Evolutionary conservation across 768 basidiomycete species (phyloP), one percentile per base, ranked within the genome.

Genomic region (Suillus tomentosus): DNA sequence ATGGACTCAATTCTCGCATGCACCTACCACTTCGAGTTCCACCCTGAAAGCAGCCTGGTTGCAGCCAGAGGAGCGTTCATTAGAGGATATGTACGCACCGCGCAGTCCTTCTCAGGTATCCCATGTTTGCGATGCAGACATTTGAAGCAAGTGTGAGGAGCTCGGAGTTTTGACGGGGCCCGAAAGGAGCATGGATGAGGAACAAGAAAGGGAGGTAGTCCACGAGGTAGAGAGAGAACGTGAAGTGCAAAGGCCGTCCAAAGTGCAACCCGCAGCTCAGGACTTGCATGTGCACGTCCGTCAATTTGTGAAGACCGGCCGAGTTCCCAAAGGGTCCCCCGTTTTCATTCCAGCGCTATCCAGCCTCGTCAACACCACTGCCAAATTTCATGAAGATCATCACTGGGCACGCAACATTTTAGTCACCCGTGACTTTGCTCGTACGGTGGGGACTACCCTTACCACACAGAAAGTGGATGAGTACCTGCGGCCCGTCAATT

Each of bases 181-280:
- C 1, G 68, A 72, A 45, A 66, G 64, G 36, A 67, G 62, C 42
- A 69, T 81, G 69, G 79, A 79, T 36, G 82, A 84, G 66, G 84
- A 85, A 64, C 84, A 85, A 64, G 84, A 85, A 61, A 72, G 83
- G 27, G 82, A 85, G 63, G 71, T 85, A 14, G 66, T 69, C 5
- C 80, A 81, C 27, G 84, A 85, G 67, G 71, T 76, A 6, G 82
- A 84, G 66, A 70, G 67, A 7, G 82, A 85, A 63, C 71, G 69
- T 11, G 73, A 82, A 58, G 64, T 78, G 1, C 71, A 81, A 66
- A 73, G 80, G 5, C 79, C 81, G 4, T 67, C 74, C 1, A 70
- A 51, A 36, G 73, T 73, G 9, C 8, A 55, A 14, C 66, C 75
- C 11, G 68, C 68, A 5, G 14, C 1, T 2, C 78, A 79, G 62